Conservation (phyloP, 75 land plant species). For the Larix kaempferi region DNA sequence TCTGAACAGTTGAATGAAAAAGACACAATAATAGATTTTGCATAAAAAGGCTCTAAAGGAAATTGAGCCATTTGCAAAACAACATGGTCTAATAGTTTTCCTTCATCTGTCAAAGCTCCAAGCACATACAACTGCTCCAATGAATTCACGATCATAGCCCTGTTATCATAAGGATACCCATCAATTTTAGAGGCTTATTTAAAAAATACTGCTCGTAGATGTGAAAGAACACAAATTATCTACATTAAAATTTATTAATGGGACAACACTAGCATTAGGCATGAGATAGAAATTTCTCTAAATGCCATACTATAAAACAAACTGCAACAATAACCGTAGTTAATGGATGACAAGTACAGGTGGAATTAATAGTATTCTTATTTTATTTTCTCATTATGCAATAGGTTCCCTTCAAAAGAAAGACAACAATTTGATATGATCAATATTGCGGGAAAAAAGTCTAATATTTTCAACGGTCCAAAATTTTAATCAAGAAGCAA, state of each 20-base stretch:
- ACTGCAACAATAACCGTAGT: background rate
- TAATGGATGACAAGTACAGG: too few species aligned
- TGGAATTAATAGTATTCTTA: too few species aligned
- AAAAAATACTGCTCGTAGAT: background rate
- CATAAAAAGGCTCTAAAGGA: conserved; percentile 85
- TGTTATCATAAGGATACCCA: conserved; percentile 11
- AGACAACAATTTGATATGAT: too few species aligned
- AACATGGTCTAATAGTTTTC: conserved; percentile 80
- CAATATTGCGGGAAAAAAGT: too few species aligned
- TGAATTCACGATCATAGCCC: conserved; percentile 72
- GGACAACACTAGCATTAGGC: too few species aligned
- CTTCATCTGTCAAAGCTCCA: conserved; percentile 86
- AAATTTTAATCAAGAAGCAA: too few species aligned
- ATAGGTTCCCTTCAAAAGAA: too few species aligned
- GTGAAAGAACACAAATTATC: too few species aligned
- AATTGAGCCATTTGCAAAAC: conserved; percentile 85
- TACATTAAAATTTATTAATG: too few species aligned
- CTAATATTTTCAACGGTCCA: too few species aligned
- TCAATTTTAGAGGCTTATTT: background rate
- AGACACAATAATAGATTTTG: conserved; percentile 80
- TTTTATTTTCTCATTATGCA: too few species aligned
- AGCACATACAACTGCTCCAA: conserved; percentile 72
- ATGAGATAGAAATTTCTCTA: background rate
- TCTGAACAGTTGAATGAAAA: conserved; percentile 53
- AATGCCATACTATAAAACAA: background rate